Percentiles rank a stretch among this genome's conserved stretches.
These are phyloP conservation scores for Paraphoma sp. DNA, from an alignment of 2,329 filamentous ascomycete species.

Conservation along the genomic window DNA sequence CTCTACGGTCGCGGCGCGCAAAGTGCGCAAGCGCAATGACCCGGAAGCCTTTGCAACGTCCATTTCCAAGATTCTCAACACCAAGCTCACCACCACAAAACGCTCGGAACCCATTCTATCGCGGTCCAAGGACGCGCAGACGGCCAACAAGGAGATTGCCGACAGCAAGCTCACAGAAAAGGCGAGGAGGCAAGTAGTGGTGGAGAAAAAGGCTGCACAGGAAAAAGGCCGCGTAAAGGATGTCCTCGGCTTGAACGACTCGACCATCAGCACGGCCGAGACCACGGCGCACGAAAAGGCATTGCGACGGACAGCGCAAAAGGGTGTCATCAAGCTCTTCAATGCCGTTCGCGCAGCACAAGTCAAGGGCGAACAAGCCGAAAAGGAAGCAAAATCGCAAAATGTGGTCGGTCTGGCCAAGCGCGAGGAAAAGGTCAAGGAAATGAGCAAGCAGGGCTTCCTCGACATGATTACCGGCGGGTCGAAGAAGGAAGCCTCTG, in stretches of 20 bases:
- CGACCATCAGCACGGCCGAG: constrained; percentile 55
- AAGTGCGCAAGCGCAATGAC: constrained; percentile 86
- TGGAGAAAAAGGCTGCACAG: constrained; percentile 77
- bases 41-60: constrained; percentile 89
- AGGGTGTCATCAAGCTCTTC: constrained; percentile 94
- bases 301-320: constrained; percentile 85
- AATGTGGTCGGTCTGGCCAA: constrained; percentile 80
- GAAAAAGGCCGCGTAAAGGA: constrained; percentile 91
- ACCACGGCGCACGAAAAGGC: constrained; percentile 76
- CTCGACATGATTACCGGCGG: constrained; percentile 80
- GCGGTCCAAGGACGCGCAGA: constrained; percentile 76
- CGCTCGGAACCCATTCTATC: constrained; percentile 90
- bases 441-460: constrained; percentile 98
- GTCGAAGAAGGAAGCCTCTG: constrained; percentile 48
- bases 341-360: constrained; percentile 94
- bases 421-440: constrained; percentile 86
- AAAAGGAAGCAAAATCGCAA: constrained; percentile 70
- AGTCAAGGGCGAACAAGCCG: constrained; percentile 82
- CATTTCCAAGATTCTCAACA: constrained; percentile 89
- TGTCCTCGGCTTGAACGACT: constrained; percentile 72
- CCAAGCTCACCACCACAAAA: constrained; percentile 82
- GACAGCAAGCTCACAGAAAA: constrained; percentile 83
- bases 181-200: constrained; percentile 77
- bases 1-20: constrained; percentile 40
- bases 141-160: constrained; percentile 73